A percentile compares a stretch with the other conserved stretches of the same genome.
phyloP scores from a whole-genome alignment of 2,329 filamentous ascomycete species.

The Colletotrichum orchidophilum region DNA sequence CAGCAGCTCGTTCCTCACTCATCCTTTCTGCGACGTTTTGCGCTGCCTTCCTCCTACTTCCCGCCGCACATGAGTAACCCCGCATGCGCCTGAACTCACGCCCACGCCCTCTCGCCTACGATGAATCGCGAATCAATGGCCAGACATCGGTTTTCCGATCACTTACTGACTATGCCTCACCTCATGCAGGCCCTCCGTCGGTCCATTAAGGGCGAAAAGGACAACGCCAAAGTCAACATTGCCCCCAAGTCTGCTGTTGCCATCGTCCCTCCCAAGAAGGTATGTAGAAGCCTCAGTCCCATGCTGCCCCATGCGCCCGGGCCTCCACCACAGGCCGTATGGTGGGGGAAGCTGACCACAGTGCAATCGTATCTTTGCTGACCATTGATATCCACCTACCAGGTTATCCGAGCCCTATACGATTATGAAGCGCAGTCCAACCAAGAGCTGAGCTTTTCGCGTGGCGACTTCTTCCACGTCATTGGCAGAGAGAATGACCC shows the following conservation, averaged over 20 bases:
- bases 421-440: constrained; percentile 82
- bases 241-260: constrained; percentile 86
- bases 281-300: constrained; percentile 52
- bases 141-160: constrained; percentile 32
- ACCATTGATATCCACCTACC: constrained; percentile 34
- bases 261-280: constrained; percentile 93
- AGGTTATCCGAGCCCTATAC: constrained; percentile 98
- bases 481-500: constrained; percentile 93
- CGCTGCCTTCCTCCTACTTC: constrained; percentile 25
- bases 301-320: not conserved
- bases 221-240: constrained; percentile 78
- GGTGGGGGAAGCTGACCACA: not conserved
- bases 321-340: not conserved
- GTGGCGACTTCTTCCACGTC: constrained; percentile 98
- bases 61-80: constrained; percentile 27
- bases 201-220: constrained; percentile 91
- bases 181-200: constrained; percentile 77
- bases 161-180: constrained; percentile 54
- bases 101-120: constrained; percentile 33
- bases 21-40: not conserved
- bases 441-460: constrained; percentile 89
- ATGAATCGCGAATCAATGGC: constrained; percentile 27
- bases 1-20: not conserved
- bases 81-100: constrained; percentile 32
- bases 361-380: constrained; percentile 32